Conservation (phyloP, 1,139 yeast genomes). For the Saccharomycopsis phalli region DNA sequence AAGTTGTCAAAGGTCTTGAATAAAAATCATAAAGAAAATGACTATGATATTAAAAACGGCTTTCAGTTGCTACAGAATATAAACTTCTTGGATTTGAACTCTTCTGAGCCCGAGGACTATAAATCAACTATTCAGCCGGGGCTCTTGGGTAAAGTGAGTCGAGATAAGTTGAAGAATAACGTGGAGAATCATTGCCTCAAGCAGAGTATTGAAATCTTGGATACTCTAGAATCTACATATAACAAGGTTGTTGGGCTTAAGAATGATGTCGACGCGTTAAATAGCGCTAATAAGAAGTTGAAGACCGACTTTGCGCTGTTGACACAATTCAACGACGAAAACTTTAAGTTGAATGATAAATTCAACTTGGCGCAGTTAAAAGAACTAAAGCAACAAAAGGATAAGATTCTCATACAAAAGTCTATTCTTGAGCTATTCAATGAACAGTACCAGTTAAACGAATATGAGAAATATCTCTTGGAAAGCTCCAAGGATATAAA, state of each 20-base stretch:
- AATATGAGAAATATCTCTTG: constrained; percentile 56
- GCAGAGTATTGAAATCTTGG: constrained; percentile 48
- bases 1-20: constrained; percentile 11
- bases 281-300: constrained; percentile 25
- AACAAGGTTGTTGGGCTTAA: constrained; percentile 29
- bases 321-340: constrained; percentile 26
- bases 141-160: constrained; percentile 44
- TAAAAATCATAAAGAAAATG: constrained; percentile 27
- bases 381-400: constrained; percentile 35
- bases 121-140: constrained; percentile 40
- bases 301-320: constrained; percentile 27
- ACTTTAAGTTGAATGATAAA: constrained; percentile 24
- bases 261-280: constrained; percentile 28
- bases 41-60: constrained; percentile 40
- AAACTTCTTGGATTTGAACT: constrained; percentile 28
- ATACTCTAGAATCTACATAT: constrained; percentile 53
- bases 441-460: constrained; percentile 58
- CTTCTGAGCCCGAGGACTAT: constrained; percentile 10
- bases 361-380: constrained; percentile 33
- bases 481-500: constrained; percentile 26
- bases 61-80: constrained; percentile 40
- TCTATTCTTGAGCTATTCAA: constrained; percentile 49
- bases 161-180: constrained; percentile 55
- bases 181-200: constrained; percentile 66
- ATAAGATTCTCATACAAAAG: constrained; percentile 42